phyloP scores from a whole-genome alignment of 805 yeast species.

The Candida nanaspora region DNA sequence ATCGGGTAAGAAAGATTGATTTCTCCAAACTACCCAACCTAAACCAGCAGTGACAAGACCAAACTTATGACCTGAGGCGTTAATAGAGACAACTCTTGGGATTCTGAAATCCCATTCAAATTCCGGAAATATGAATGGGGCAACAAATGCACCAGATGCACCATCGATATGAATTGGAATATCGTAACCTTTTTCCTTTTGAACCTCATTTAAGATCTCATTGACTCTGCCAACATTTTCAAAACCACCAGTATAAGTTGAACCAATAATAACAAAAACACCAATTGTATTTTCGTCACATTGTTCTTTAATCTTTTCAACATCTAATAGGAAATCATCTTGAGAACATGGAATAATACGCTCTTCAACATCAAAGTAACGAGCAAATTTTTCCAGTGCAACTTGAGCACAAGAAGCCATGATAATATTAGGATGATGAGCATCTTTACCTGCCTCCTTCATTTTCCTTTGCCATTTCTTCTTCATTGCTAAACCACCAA shows the following conservation, averaged over 20 bases:
- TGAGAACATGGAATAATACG: constrained; percentile 63
- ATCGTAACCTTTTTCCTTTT: constrained; percentile 56
- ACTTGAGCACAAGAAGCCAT: constrained; percentile 95
- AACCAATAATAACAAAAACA: constrained; percentile 79
- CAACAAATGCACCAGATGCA: constrained; percentile 85
- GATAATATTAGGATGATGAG: constrained; percentile 68
- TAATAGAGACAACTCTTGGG: constrained; percentile 74
- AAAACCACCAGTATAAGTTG: constrained; percentile 90
- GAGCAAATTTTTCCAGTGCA: constrained; percentile 88
- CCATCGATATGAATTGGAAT: constrained; percentile 91
- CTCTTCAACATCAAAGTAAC: constrained; percentile 88
- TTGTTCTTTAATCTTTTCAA: constrained; percentile 47
- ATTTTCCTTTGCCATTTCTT: constrained; percentile 76
- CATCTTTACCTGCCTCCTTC: constrained; percentile 50
- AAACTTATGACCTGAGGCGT: constrained; percentile 89
- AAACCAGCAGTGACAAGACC: constrained; percentile 87
- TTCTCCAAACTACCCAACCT: constrained; percentile 89
- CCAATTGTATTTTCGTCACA: constrained; percentile 93
- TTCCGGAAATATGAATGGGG: constrained; percentile 75
- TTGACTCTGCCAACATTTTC: constrained; percentile 64
- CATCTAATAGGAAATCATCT: constrained; percentile 60
- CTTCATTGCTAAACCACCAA: constrained; percentile 91
- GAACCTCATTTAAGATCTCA: constrained; percentile 60
- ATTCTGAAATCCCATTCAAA: constrained; percentile 79
- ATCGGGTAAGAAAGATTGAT: constrained; percentile 54